Evolutionary conservation across 139 green algal species (phyloP).

Genomic region (Marvania coccoides): DNA sequence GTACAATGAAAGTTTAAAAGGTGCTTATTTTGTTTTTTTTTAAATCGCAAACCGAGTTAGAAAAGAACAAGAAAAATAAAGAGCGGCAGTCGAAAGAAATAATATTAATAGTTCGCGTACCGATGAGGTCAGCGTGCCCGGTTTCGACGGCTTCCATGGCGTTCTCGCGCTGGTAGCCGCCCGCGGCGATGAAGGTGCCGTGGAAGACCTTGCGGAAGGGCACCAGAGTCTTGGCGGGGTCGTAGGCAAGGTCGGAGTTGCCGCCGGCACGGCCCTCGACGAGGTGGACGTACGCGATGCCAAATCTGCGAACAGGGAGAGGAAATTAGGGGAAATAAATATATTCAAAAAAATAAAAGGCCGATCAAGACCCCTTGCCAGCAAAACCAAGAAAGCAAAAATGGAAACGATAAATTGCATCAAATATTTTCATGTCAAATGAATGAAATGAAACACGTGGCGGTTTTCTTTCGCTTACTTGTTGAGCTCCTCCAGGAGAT

Average conservation of each 20-base stretch:
- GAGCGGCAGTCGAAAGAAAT: no score
- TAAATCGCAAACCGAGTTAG: no score
- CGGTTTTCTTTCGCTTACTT: neutral
- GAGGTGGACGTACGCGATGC: conserved; percentile 68
- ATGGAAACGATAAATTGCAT: neutral
- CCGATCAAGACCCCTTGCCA: no score
- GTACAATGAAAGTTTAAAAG: neutral
- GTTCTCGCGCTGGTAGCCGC: conserved; percentile 48
- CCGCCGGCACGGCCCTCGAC: conserved; percentile 54
- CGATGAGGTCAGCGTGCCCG: conserved; percentile 27
- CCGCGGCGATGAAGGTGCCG: conserved; percentile 59
- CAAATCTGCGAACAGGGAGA: neutral
- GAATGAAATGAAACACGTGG: neutral
- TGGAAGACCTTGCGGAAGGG: conserved; percentile 49
- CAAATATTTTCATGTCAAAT: neutral
- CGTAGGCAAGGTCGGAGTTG: neutral
- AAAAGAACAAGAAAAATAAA: no score
- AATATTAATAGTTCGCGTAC: no score
- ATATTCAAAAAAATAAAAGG: neutral
- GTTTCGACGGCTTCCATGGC: conserved; percentile 39
- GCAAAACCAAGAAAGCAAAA: neutral
- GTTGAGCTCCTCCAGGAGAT: conserved; percentile 64
- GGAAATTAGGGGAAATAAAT: neutral
- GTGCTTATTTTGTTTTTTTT: no score
- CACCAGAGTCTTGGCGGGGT: conserved; percentile 23